Evolutionary conservation across 2,329 filamentous ascomycete species (phyloP).

Genomic region (Fusarium falciforme): DNA sequence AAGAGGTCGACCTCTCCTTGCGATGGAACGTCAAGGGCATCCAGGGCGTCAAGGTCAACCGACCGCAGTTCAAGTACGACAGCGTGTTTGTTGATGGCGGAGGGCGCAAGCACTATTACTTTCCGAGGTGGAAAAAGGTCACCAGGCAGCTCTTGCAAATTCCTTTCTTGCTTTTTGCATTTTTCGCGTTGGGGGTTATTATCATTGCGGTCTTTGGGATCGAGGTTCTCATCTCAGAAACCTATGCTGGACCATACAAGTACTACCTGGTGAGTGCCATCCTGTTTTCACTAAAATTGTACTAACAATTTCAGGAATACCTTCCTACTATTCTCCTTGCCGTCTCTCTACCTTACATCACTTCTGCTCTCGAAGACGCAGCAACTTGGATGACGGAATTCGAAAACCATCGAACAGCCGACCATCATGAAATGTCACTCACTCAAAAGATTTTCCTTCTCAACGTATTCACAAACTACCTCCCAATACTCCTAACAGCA

Average conservation of each 20-base stretch:
- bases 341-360: conserved; percentile 73
- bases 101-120: conserved; percentile 71
- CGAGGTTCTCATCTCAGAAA: conserved; percentile 80
- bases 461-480: conserved; percentile 84
- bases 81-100: conserved; percentile 71
- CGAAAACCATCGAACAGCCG: conserved; percentile 80
- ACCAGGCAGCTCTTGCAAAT: conserved; percentile 74
- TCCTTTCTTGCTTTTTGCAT: conserved; percentile 73
- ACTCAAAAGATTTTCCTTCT: conserved; percentile 81
- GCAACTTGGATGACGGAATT: conserved; percentile 74
- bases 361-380: conserved; percentile 69
- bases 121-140: conserved; percentile 73
- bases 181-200: conserved; percentile 69
- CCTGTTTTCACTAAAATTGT: fast-evolving
- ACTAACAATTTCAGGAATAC: conserved; percentile 66
- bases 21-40: conserved; percentile 80
- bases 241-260: conserved; percentile 77
- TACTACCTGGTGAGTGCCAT: conserved; percentile 64
- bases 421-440: conserved; percentile 74
- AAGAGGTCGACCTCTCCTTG: conserved; percentile 76
- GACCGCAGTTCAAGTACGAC: conserved; percentile 73
- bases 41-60: conserved; percentile 72
- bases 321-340: conserved; percentile 78
- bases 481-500: conserved; percentile 79
- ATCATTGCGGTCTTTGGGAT: conserved; percentile 78